Base-by-base conservation (phyloP, 1,139 yeast species). In the Dujonia santamariae region DNA sequence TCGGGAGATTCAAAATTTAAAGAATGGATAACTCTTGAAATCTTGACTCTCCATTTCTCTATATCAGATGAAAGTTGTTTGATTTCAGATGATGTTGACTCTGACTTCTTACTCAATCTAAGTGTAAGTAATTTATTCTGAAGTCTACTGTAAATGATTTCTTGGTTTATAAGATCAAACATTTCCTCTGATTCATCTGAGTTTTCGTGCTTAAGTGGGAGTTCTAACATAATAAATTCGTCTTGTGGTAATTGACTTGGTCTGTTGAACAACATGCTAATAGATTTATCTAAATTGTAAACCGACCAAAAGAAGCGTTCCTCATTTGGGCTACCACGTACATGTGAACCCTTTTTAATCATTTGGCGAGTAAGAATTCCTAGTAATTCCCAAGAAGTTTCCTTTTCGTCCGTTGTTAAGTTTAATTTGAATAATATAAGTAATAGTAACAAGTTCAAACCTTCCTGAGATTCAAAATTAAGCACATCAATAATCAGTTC, bases 231-330 rank as follows among this genome's bases (percentile, higher is more conserved):
- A 18, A 60, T 47, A 36, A 54, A 56, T 6, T 40, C 45, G 34
- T 45, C 39, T 24, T 41, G 30, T 11, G 69, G 67, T 25, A 62
- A 47, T 41, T 61, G 70, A 34, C 66, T 56, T 3, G 73, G 72
- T 32, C 49, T 56, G 26, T 53, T 48, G 20, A 54, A 43, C 30
- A 65, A 39, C 11, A 68, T 45, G 41, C 66, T 60, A 16, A 64
- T 43, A 34, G 65, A 72, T 31, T 61, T 61, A 39, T 69, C 75
- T 34, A 68, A 43, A 35, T 63, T 66, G 43, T 56, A 61, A 2
- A 63, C 45, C 2, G 71, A 50, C 72, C 73, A 67, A 37, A 67
- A 63, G 4, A 65, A 44, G 19, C 67, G 46, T 31, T 53, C 46
- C 19, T 47, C 41, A 23, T 30, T 27, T 27, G 23, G 8, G 21